Percentiles rank a stretch among this genome's conserved stretches.
Conservation (phyloP, 2,329 filamentous ascomycete species). For the Helicocarpus griseus region DNA sequence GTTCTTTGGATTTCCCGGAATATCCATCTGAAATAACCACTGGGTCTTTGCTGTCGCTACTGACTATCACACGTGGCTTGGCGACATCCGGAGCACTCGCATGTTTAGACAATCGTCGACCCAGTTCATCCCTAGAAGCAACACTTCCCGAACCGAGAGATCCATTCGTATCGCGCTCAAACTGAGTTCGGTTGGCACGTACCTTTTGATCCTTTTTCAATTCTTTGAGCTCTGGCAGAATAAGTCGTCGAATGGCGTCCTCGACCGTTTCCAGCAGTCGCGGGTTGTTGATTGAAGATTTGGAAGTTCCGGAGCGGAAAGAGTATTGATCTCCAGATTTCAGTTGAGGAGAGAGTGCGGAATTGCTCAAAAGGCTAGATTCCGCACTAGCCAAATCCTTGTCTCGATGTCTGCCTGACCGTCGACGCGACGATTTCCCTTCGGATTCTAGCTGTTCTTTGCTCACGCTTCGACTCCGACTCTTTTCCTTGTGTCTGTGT, state of each 20-base stretch:
- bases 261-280: conserved; percentile 85
- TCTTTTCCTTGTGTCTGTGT: conserved; percentile 33
- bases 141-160: conserved; percentile 51
- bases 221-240: conserved; percentile 82
- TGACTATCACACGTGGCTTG: conserved; percentile 53
- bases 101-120: conserved; percentile 45
- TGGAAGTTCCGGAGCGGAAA: conserved; percentile 48
- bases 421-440: conserved; percentile 10
- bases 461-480: conserved; percentile 36
- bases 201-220: conserved; percentile 84
- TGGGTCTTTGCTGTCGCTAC: conserved; percentile 48
- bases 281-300: conserved; percentile 82
- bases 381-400: conserved; percentile 49
- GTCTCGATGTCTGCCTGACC: conserved; percentile 23
- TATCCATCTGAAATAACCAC: conserved; percentile 43
- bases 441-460: conserved; percentile 37
- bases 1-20: conserved; percentile 39
- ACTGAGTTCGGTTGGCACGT: conserved; percentile 59
- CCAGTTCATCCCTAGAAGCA: conserved; percentile 44
- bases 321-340: conserved; percentile 50
- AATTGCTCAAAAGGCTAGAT: conserved; percentile 52
- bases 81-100: conserved; percentile 52
- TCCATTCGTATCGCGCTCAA: conserved; percentile 53
- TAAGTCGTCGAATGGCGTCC: conserved; percentile 80
- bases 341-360: conserved; percentile 44